These are phyloP conservation scores for Tulasnella calospora DNA, from an alignment of 768 basidiomycete species.

Conservation along the genomic window DNA sequence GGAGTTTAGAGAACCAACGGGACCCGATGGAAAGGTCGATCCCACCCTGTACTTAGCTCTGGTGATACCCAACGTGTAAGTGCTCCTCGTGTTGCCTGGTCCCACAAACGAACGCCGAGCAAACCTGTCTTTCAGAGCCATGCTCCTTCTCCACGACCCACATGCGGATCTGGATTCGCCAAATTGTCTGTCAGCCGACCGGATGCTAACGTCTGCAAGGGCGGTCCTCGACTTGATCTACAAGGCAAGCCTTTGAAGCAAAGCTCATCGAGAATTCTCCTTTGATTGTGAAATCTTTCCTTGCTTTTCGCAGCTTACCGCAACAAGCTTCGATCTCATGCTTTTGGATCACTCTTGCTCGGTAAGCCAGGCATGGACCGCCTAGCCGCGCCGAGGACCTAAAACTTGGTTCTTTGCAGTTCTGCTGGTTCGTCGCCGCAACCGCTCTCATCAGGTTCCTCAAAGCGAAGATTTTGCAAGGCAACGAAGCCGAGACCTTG, in stretches of 20 bases:
- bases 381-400: slow-evolving; percentile 1
- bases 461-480: slow-evolving; percentile 55
- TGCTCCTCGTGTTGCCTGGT: background rate
- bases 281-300: background rate
- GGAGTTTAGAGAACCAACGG: slow-evolving; percentile 53
- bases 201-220: slow-evolving; percentile 61
- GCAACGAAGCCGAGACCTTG: slow-evolving; percentile 52
- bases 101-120: background rate
- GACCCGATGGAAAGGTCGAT: slow-evolving; percentile 42
- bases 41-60: slow-evolving; percentile 49
- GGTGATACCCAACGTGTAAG: slow-evolving; percentile 34
- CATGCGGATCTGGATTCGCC: slow-evolving; percentile 57
- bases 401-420: slow-evolving; percentile 38
- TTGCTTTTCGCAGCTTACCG: slow-evolving; percentile 35
- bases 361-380: slow-evolving; percentile 40
- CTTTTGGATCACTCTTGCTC: slow-evolving; percentile 65
- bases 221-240: slow-evolving; percentile 64
- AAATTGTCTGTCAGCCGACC: slow-evolving; percentile 63
- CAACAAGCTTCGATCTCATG: slow-evolving; percentile 68
- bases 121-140: slow-evolving; percentile 46
- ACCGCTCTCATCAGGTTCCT: slow-evolving; percentile 63
- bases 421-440: slow-evolving; percentile 66
- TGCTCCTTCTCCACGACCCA: slow-evolving; percentile 69
- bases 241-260: slow-evolving; percentile 36
- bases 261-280: background rate